Base-by-base conservation (phyloP, 2,329 filamentous ascomycete genomes). In the Dactylonectria estremocensis region DNA sequence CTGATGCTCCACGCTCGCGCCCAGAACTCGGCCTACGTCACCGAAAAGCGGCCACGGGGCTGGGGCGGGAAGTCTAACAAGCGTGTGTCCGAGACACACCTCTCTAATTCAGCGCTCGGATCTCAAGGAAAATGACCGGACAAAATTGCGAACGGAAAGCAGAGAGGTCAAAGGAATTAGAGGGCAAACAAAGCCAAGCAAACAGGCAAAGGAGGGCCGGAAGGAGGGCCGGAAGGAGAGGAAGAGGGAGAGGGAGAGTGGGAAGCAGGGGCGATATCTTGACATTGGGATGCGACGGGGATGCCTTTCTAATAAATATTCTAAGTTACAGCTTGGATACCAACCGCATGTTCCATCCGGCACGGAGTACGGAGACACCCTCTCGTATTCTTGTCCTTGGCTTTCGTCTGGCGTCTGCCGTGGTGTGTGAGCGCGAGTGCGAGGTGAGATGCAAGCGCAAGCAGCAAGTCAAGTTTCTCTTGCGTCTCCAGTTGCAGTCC, bases 21-120 rank as follows among this genome's bases (percentile, higher is more conserved):
- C 49, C 53, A 57, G 59, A 52, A 35, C 48, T 55, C 74, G 63
- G 68, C 63, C 68, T 76, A 76, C 74, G 74, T 76, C 74, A 76
- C 74, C 64, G 58, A 61, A 52, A 59, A 59, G 62, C 48, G 60
- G 61, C 45, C 60, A 63, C 65, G 40, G 68, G 72, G 66, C 62
- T 74, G 74, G 72, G 71, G 71, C 67, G 52, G 70, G 67, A 75
- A 72, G 72, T 70, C 71, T 70, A 75, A 74, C 24, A 28, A 28
- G 24, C 24, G 24, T 28, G 67, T 66, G 61, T 58, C 54, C 68
- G 66, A 71, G 69, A 72, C 68, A 74, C 58, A 58, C 67, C 43
- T 66, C 67, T 65, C 24, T 7, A 28, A 28, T 68, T 56, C 53
- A 57, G 52, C 24, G 52, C 37, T 62, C 8, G 16, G 11, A n/a